phyloP scores from a whole-genome alignment of 352 stramenopile species.

The Phytophthora quininea region DNA sequence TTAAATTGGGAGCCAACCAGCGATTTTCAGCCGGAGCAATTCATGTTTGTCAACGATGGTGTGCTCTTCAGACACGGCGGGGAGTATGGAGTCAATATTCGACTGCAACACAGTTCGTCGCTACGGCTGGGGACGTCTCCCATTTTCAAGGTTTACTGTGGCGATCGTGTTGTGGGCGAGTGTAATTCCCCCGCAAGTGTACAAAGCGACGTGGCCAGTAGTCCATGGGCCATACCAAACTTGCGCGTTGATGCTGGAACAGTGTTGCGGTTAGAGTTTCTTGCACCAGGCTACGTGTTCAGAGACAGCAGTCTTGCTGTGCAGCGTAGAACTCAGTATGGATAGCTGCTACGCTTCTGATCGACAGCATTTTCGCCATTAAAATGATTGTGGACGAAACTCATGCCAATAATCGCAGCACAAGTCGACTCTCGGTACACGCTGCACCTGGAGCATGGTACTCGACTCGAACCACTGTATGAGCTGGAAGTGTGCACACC shows the following conservation, averaged over 20 bases:
- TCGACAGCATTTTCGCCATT: too few relatives aligned
- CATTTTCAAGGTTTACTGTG: conserved; percentile 24
- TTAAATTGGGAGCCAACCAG: conserved; percentile 46
- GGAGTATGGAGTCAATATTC: conserved; percentile 39
- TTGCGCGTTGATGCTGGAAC: conserved; percentile 5
- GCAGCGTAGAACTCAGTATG: conserved; percentile 4
- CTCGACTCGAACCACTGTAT: conserved; percentile 36
- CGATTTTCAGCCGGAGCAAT: conserved; percentile 16
- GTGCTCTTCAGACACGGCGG: conserved; percentile 28
- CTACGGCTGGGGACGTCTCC: not conserved
- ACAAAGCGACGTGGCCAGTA: conserved; percentile 17
- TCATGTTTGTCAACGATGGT: conserved; percentile 39
- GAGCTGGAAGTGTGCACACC: conserved; percentile 23
- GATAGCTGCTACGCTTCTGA: not conserved
- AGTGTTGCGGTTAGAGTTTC: conserved; percentile 28
- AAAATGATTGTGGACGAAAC: not conserved
- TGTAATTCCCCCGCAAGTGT: conserved; percentile 7
- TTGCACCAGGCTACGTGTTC: conserved; percentile 27
- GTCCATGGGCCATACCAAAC: conserved; percentile 8
- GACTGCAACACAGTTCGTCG: conserved; percentile 26
- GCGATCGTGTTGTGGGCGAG: conserved; percentile 15
- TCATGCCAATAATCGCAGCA: conserved; percentile 19
- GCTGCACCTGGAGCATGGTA: conserved; percentile 29
- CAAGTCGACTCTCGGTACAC: conserved; percentile 23
- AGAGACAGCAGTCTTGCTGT: conserved; percentile 27